Conservation (phyloP, 768 basidiomycete species). For the Serendipita indica region DNA sequence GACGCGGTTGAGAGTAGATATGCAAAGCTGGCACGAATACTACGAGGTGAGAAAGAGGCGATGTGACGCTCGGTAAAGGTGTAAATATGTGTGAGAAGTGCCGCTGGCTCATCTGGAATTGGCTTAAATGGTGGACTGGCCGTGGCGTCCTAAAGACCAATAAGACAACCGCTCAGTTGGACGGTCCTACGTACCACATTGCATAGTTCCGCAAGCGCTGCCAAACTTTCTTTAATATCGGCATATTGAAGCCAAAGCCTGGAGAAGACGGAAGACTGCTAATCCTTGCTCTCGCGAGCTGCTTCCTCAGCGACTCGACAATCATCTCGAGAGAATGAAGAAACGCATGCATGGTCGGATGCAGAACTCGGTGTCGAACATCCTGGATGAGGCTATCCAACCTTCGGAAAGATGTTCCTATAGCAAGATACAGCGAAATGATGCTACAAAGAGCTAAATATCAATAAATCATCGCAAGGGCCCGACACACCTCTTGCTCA, state of each 20-base stretch:
- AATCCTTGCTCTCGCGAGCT: conserved; percentile 21
- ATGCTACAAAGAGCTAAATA: conserved; percentile 28
- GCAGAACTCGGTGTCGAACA: conserved; percentile 28
- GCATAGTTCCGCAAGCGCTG: conserved; percentile 43
- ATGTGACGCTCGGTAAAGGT: conserved; percentile 38
- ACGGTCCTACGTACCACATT: conserved; percentile 30
- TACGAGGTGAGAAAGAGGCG: conserved; percentile 34
- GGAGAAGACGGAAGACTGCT: conserved; percentile 3
- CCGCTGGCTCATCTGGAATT: conserved; percentile 32
- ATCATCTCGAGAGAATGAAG: conserved; percentile 47
- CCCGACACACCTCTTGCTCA: conserved; percentile 39
- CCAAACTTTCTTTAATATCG: conserved; percentile 33
- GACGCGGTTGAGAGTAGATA: conserved; percentile 54
- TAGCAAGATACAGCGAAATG: conserved; percentile 43
- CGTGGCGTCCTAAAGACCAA: neutral
- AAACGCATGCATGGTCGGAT: conserved; percentile 49
- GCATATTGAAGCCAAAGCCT: conserved; percentile 35
- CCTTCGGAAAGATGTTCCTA: conserved; percentile 54
- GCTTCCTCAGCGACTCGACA: conserved; percentile 35
- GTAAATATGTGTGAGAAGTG: conserved; percentile 49
- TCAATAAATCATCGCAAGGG: neutral
- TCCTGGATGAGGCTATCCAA: conserved; percentile 34
- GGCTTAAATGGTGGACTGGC: conserved; percentile 23
- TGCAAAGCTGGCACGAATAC: conserved; percentile 42
- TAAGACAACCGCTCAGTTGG: neutral